phyloP scores from a whole-genome alignment of 495 filamentous ascomycete species.

The Penicillium ochrochloron region DNA sequence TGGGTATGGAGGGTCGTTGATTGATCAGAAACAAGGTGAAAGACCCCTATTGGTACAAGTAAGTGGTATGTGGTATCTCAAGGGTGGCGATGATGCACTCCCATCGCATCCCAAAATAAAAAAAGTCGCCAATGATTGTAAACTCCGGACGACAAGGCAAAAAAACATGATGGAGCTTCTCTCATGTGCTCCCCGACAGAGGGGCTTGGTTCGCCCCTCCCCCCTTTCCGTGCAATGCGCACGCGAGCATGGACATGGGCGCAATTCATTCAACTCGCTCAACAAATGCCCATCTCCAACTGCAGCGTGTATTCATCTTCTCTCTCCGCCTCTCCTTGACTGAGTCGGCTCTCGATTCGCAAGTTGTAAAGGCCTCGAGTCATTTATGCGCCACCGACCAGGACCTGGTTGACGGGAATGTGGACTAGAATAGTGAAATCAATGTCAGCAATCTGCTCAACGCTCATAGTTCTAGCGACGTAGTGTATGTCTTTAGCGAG shows the following conservation, averaged over 20 bases:
- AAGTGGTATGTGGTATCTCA: conserved; percentile 38
- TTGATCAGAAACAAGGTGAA: conserved; percentile 24
- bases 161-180: conserved; percentile 18
- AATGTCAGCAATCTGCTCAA: conserved; percentile 2
- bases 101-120: conserved; percentile 33
- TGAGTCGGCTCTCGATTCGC: conserved; percentile 4
- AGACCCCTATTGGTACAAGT: conserved; percentile 34
- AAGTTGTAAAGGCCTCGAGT: background rate
- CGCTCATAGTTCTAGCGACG: background rate
- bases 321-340: background rate
- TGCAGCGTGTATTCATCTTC: background rate
- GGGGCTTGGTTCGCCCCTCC: background rate
- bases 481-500: conserved; percentile 11
- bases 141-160: conserved; percentile 18
- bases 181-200: background rate
- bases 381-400: conserved; percentile 70
- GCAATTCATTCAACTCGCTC: background rate
- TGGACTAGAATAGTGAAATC: conserved; percentile 55
- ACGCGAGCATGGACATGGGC: conserved; percentile 3
- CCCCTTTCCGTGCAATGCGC: conserved; percentile 12
- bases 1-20: conserved; percentile 23
- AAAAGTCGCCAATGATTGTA: conserved; percentile 15
- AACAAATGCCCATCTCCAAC: background rate
- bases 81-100: conserved; percentile 27
- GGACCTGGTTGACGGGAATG: conserved; percentile 83